These are phyloP conservation scores for Albizia julibrissin DNA, from an alignment of 306 rosid genomes.

Conservation along the genomic window DNA sequence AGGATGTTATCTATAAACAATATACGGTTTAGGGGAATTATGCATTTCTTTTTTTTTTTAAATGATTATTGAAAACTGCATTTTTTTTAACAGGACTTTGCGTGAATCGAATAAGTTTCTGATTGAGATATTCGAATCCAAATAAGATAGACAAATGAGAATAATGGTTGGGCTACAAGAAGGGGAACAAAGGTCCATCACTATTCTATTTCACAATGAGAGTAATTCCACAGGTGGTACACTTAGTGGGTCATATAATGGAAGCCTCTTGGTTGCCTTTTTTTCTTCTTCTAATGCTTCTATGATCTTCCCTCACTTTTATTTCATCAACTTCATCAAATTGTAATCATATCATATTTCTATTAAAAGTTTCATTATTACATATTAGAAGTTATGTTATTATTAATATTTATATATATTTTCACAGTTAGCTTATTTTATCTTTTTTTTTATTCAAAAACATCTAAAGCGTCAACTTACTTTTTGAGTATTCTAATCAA, in stretches of 20 bases:
- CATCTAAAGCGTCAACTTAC: background rate
- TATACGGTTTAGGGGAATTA: too few relatives aligned
- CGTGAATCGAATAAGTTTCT: background rate
- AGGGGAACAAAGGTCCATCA: background rate
- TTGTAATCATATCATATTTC: background rate
- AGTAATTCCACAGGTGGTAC: background rate
- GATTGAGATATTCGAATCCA: constrained; percentile 5
- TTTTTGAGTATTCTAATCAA: background rate
- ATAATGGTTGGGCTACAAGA: constrained; percentile 1
- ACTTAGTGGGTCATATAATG: background rate
- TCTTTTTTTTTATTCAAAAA: background rate
- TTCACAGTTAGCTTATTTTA: background rate
- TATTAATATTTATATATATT: background rate
- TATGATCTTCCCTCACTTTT: background rate
- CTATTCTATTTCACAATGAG: background rate
- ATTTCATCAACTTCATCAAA: background rate
- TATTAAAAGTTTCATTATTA: background rate
- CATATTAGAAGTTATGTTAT: background rate
- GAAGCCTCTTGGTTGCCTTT: background rate
- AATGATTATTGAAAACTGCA: too few relatives aligned
- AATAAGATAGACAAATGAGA: constrained; percentile 7
- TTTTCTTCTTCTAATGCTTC: background rate
- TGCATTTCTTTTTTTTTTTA: background rate
- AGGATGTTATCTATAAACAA: background rate
- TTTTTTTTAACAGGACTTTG: background rate